Conservation (phyloP, 441 rosid genomes). For the Corymbia citriodora region DNA sequence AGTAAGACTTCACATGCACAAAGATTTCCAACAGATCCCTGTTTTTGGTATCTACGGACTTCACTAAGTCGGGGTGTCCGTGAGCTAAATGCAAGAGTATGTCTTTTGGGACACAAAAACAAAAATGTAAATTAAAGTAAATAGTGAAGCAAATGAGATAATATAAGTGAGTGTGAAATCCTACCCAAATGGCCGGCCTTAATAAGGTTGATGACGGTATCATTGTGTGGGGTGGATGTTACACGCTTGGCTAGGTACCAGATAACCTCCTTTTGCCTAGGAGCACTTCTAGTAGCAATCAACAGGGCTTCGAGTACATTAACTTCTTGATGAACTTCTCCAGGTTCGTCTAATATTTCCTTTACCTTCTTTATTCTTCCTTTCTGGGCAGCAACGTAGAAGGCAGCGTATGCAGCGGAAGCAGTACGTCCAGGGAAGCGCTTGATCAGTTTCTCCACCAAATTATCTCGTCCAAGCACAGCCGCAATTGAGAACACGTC, state of each 20-base stretch:
- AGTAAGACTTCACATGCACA: background rate
- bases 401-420: fast-evolving
- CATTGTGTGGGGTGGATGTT: background rate
- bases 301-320: background rate
- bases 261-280: background rate
- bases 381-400: background rate
- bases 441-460: background rate
- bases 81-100: background rate
- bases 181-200: background rate
- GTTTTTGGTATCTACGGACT: fast-evolving
- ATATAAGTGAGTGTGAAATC: background rate
- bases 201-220: background rate
- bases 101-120: background rate
- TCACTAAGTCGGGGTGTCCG: fast-evolving
- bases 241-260: fast-evolving
- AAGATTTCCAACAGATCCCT: background rate
- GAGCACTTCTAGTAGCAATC: background rate
- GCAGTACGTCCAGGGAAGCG: too few species aligned
- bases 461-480: background rate
- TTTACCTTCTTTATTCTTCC: background rate
- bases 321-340: too few species aligned
- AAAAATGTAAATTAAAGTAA: background rate
- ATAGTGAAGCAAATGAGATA: background rate
- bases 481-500: background rate
- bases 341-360: background rate